A percentile compares a stretch with the other conserved stretches of the same genome.
These are phyloP conservation scores for Euphorbia peplus DNA, from an alignment of 345 rosid species.

Conservation along the genomic window DNA sequence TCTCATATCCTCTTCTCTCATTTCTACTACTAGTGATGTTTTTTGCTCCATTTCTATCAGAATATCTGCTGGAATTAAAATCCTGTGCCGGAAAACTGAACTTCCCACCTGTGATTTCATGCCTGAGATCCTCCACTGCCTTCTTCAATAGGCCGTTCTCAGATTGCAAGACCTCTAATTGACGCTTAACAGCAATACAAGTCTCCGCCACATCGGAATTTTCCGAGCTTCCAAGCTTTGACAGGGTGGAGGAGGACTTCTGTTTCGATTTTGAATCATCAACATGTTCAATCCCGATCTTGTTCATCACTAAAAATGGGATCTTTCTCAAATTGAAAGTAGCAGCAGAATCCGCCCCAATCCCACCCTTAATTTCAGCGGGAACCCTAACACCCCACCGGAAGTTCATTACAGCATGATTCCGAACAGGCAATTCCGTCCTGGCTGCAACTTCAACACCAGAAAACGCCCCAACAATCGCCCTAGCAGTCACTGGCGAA, in stretches of 20 bases:
- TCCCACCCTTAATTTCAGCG: slow-evolving; percentile 41
- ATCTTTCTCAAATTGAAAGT: slow-evolving; percentile 55
- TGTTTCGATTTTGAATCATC: slow-evolving; percentile 31
- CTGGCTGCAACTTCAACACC: slow-evolving; percentile 73
- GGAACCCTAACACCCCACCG: slow-evolving; percentile 97
- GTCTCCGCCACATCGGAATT: slow-evolving; percentile 46
- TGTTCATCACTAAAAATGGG: slow-evolving; percentile 79
- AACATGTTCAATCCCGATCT: slow-evolving; percentile 84
- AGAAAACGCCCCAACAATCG: slow-evolving; percentile 42
- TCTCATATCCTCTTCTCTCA: slow-evolving; percentile 50
- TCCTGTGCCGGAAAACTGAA: slow-evolving; percentile 24
- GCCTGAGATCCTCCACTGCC: slow-evolving; percentile 74
- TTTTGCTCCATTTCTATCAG: slow-evolving; percentile 39
- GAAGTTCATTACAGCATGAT: slow-evolving; percentile 60
- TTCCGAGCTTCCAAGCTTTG: slow-evolving; percentile 15
- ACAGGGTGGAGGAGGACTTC: background rate
- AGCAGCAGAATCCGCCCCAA: slow-evolving; percentile 32
- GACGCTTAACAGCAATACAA: slow-evolving; percentile 49
- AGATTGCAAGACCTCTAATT: slow-evolving; percentile 58
- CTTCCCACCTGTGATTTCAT: slow-evolving; percentile 37
- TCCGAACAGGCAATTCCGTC: slow-evolving; percentile 66
- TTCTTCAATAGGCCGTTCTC: slow-evolving; percentile 61
- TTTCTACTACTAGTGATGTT: slow-evolving; percentile 20
- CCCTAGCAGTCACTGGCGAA: slow-evolving; percentile 35
- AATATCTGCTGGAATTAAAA: slow-evolving; percentile 35